Base-by-base conservation (phyloP, 202 grass and related monocot species). In the Panicum virgatum region DNA sequence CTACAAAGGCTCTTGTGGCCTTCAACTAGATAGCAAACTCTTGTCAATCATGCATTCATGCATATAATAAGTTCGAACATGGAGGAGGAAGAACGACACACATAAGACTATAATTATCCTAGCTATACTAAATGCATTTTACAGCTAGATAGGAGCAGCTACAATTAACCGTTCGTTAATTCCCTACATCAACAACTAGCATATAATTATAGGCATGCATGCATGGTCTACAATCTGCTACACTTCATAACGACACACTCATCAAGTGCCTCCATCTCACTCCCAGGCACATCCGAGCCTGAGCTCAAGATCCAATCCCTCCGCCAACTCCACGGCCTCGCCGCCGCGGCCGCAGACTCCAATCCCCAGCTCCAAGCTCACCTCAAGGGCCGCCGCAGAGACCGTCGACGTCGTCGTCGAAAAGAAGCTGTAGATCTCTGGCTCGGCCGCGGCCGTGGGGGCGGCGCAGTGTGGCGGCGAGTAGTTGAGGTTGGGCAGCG, bases 261-360 rank as follows among this genome's bases (percentile, higher is more conserved):
- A 6, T 13, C 15, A 2, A n/a, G 29, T 12, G 18, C 9, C 63
- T 22, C 10, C n/a, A n/a, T n/a, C n/a, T 14, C n/a, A 14, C 26
- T 76, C 61, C 71, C 56, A 91, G 48, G 79, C 68, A 48, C 79
- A 91, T 3, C 91, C 90, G 50, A 97, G 89, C 84, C 94, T 88
- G 83, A 97, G 91, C 77, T 97, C 94, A 81, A 97, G 88, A 89
- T 97, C 93, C 45, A 93, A 57, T 26, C 48, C 86, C 13, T 71
- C 68, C 22, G 77, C 82, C 39, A n/a, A n/a, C n/a, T 75, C 90
- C 30, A 32, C 38, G 3, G 0, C 47, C 1, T 0, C 72, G 5
- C 45, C 69, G 0, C 15, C 37, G 13, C 3, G 6, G 10, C 50
- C 45, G 5, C 7, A 76, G 22, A 50, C 42, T 22, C 68, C 75